Conservation (phyloP, 257 asterid genomes). For the Capsicum chinense region DNA sequence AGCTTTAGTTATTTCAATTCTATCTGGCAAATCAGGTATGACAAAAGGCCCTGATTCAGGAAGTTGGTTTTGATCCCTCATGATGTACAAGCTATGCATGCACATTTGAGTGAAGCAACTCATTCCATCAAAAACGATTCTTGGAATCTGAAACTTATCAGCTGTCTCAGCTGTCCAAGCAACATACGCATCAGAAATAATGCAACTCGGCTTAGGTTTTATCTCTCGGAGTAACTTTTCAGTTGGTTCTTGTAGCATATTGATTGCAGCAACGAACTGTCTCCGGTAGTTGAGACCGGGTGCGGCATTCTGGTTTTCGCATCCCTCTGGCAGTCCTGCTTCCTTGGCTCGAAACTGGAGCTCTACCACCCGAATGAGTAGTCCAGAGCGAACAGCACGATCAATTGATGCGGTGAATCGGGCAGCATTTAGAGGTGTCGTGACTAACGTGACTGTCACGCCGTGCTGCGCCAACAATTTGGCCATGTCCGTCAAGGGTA, state of each 20-base stretch:
- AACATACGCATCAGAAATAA: not conserved
- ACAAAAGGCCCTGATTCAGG: not conserved
- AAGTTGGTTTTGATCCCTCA: not conserved
- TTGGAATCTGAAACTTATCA: not conserved
- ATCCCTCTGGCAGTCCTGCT: constrained; percentile 23
- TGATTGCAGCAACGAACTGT: not conserved
- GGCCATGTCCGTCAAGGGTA: not conserved
- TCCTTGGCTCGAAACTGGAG: constrained; percentile 2
- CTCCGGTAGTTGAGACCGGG: not conserved
- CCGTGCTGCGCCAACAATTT: not conserved
- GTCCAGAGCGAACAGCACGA: not conserved
- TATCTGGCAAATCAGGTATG: not conserved
- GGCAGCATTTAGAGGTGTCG: not conserved
- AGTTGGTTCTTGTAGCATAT: not conserved
- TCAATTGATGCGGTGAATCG: constrained; percentile 18
- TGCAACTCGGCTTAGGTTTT: constrained; percentile 8
- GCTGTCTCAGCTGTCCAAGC: constrained; percentile 14
- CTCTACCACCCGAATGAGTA: not conserved
- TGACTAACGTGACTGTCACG: constrained; percentile 19
- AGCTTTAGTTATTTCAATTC: not conserved
- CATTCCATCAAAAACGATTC: not conserved
- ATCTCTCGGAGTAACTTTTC: not conserved
- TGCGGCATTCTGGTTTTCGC: not conserved
- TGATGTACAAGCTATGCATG: not conserved
- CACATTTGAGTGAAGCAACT: not conserved